Percentiles rank a stretch among this genome's conserved stretches.
These are phyloP conservation scores for Puccinia brachypodii DNA, from an alignment of 1,284 basidiomycete species.

Conservation along the genomic window DNA sequence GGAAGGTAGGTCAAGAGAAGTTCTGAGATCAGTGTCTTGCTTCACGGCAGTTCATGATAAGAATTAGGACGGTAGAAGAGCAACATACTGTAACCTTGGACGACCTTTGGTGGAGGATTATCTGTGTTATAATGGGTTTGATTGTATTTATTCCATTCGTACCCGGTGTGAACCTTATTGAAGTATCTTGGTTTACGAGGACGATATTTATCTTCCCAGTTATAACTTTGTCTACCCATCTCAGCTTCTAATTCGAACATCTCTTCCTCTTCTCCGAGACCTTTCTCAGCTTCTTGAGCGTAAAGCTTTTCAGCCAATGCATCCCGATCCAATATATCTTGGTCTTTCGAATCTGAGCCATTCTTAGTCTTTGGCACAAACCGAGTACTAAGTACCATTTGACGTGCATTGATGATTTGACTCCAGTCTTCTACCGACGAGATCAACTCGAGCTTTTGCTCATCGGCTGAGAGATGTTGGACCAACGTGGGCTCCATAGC, in stretches of 20 bases:
- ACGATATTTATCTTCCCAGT: conserved; percentile 98
- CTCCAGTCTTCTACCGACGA: conserved; percentile 40
- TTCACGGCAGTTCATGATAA: not conserved
- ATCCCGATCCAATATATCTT: conserved; percentile 66
- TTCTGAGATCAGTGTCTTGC: not conserved
- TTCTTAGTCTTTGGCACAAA: conserved; percentile 72
- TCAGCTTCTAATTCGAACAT: conserved; percentile 86
- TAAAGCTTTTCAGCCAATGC: conserved; percentile 80
- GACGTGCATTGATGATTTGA: conserved; percentile 46
- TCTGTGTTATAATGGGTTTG: conserved; percentile 97
- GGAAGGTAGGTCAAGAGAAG: conserved; percentile 50
- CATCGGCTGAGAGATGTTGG: conserved; percentile 33
- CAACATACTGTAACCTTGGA: conserved; percentile 79
- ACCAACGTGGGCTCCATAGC: conserved; percentile 40
- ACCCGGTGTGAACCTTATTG: conserved; percentile 99
- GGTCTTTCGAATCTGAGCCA: conserved; percentile 49
- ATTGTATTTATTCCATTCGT: conserved; percentile 99
- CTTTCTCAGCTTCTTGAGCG: conserved; percentile 71
- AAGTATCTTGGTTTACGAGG: conserved; percentile 99
- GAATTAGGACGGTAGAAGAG: conserved; percentile 11
- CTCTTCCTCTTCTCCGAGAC: conserved; percentile 92
- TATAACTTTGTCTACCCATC: conserved; percentile 78
- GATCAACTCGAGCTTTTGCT: conserved; percentile 46
- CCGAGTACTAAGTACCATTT: conserved; percentile 69
- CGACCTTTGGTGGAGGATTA: conserved; percentile 94